Evolutionary conservation across 768 basidiomycete species (phyloP), one percentile per base, ranked within the genome.

Genomic region (Russula foetens): DNA sequence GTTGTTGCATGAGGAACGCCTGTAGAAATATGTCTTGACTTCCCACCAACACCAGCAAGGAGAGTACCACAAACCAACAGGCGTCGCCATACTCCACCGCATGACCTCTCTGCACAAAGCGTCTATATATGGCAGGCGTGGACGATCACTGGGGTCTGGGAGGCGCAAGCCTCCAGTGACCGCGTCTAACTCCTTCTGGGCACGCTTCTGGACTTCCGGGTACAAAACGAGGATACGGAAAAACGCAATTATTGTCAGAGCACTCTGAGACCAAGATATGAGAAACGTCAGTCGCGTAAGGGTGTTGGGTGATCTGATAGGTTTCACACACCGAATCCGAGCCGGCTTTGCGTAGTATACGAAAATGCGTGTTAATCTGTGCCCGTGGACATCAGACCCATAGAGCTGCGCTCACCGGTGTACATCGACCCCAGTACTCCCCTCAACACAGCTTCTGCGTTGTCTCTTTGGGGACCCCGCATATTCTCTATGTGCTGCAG

Each of bases 121-220:
- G 19, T 83, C 75, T 48, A 80, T 74, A 66, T 79, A 87, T 7
- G 83, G 82, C 50, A 88, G 68, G 2, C 68, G 73, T 2, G 70
- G 58, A 8, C 81, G 74, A 65, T 87, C 85, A 26, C 70, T 73
- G 57, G 83, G 78, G 0, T 71, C 73, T 1, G 88, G 87, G 19
- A 86, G 72, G 7, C 85, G 74, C 45, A 78, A 76, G 44, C 66
- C 62, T 15, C 81, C 81, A 17, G 82, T 71, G 19, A 85, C 78
- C 0, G 28, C 38, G 23, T 88, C 87, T 21, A 89, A 75, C 58
- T 89, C 85, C 21, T 75, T 73, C 64, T 86, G 84, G 0, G 84
- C 86, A 46, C 78, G 81, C 47, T 66, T 74, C 49, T 60, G 58
- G 3, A 65, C 63, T 8, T 63, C 57, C 26, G 66, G 66, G 24